These are phyloP conservation scores for Saprolegnia parasitica DNA, from an alignment of 352 stramenopile genomes.

Conservation along the genomic window DNA sequence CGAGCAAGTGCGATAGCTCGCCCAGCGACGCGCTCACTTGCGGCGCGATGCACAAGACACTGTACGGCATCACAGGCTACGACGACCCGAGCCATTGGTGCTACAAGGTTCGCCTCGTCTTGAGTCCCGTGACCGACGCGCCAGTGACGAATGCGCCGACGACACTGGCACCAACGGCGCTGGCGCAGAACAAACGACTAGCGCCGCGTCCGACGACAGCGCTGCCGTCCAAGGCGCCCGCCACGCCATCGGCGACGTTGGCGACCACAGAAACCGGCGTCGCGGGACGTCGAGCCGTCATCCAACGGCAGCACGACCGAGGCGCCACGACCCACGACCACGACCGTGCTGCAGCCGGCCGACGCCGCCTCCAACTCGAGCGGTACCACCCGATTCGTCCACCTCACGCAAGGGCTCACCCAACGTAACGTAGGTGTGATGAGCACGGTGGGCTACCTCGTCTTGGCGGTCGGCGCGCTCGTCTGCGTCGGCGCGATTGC, in stretches of 20 bases:
- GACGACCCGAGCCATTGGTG: conserved; percentile 13
- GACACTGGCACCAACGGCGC: background rate
- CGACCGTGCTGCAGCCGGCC: background rate
- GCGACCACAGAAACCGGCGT: background rate
- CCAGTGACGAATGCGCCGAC: background rate
- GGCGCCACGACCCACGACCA: background rate
- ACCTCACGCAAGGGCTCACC: background rate
- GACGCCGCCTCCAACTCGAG: background rate
- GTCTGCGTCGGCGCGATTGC: background rate
- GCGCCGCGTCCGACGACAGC: background rate
- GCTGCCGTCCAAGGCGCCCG: background rate
- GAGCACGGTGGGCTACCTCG: conserved; percentile 12
- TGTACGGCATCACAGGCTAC: conserved; percentile 13
- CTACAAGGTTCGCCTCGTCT: background rate
- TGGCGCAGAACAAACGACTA: background rate
- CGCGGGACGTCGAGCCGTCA: background rate
- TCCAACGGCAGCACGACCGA: background rate
- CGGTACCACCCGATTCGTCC: background rate
- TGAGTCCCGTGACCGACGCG: background rate
- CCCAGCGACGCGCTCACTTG: conserved; percentile 2
- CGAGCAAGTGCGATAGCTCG: background rate
- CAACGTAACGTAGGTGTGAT: background rate
- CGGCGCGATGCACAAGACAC: background rate
- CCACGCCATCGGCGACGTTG: background rate
- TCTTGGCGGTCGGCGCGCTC: conserved; percentile 1